Base-by-base conservation (phyloP, 129 eudicot species). In the Flaveria sonorensis region DNA sequence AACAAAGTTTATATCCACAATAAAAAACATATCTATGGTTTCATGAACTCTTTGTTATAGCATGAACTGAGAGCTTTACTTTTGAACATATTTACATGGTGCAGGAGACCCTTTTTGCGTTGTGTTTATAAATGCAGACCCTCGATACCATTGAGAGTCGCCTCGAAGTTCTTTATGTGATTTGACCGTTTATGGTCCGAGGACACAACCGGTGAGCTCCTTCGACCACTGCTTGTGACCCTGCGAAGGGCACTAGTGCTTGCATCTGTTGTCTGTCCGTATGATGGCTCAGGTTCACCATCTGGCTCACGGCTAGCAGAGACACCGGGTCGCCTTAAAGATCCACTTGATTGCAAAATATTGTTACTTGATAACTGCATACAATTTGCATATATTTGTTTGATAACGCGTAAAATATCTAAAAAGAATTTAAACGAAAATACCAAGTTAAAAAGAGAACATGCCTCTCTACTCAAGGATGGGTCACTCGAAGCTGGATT, bases 91-190 rank as follows among this genome's bases (percentile, higher is more conserved):
- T 87, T 68, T 85, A 85, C 88, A 85, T 19, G 42, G 77, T n/a
- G 23, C 24, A 28, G 18, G 70, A 53, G 45, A 39, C 68, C 81
- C 82, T 78, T 62, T 30, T 50, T 77, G 45, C 64, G 4, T n/a
- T 78, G 46, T 36, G 69, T 63, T 85, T 81, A 85, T 46, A 93
- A 87, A 80, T 86, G 85, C 43, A 93, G 83, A 78, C 92, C 87
- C 76, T 93, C 97, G 15, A 93, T 87, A 6, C 93, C 92, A 75
- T 86, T 90, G 39, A 93, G 85, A 83, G 96, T 84, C 15, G 97
- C 83, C 28, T 93, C 97, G 43, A 90, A 85, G 85, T 79, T 87
- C 78, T 82, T 79, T 28, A 77, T 68, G 83, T 86, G 84, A 15
- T 87, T 73, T 8, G 83, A 46, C 43, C 81, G 87, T 56, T 80